Evolutionary conservation across 192 early-diverging fungal species (phyloP), one percentile per base, ranked within the genome.

Genomic region (Phycomyces blakesleeanus): DNA sequence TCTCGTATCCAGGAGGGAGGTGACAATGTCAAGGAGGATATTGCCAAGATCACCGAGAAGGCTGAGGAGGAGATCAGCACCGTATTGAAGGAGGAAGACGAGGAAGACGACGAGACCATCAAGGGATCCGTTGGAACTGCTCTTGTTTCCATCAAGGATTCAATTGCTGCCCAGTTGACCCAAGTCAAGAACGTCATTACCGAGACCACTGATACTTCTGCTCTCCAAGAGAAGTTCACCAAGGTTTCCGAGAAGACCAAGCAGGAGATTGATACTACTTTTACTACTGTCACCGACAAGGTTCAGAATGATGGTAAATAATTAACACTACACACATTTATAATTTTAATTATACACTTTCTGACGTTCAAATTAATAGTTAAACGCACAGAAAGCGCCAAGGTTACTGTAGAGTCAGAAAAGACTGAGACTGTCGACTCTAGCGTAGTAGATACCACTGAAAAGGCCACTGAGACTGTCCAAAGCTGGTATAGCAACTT

Each of bases 71-170:
- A 65, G n/a, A 18, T 65, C 26, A 14, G 15, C 41, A 26, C 44
- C 2, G 55, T 57, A 12, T 57, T 65, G 15, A 56, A 57, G n/a
- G 62, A 63, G 39, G 53, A 61, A 61, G 29, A 56, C 55, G 1
- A 56, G 55, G 10, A 37, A 34, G 16, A 56, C 7, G 29, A 34
- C 49, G 38, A 61, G 49, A 51, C 47, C 18, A 44, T 51, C 34
- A 49, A 61, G 5, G 61, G 51, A 47, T 47, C 44, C 11, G 44
- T 47, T 14, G 44, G 15, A 2, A 18, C 44, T 11, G 44, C 18
- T 47, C 3, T 47, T 2, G 12, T 18, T 47, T n/a, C 44, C 12
- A 47, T 18, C 44, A 47, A 47, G 44, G 29, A 34, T 7, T 34
- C 29, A 2, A 34, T 34, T 7, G 29, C 29, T 34, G 29, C 29